phyloP scores from a whole-genome alignment of 495 filamentous ascomycete species.

The Aspergillus diversus region DNA sequence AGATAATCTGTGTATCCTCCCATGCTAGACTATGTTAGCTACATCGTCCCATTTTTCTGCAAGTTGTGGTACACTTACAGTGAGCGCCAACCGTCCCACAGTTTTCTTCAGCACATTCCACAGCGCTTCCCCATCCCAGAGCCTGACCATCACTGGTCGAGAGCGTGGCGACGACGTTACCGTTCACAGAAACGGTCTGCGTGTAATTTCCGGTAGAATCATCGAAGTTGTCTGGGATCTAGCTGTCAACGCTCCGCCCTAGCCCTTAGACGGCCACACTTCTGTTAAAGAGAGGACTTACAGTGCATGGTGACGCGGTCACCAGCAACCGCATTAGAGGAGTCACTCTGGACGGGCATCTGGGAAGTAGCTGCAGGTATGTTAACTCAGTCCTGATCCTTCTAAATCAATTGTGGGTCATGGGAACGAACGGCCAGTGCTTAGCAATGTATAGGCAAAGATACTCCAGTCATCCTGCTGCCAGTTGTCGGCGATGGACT shows the following conservation, averaged over 20 bases:
- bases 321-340: constrained; percentile 20
- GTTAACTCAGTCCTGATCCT: constrained; percentile 7
- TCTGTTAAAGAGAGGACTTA: too few relatives aligned
- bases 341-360: constrained; percentile 35
- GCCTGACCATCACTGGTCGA: constrained; percentile 39
- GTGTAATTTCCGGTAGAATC: constrained; percentile 42
- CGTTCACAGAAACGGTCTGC: constrained; percentile 43
- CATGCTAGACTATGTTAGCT: constrained; percentile 24
- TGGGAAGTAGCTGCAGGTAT: constrained; percentile 27
- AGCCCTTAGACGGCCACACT: too few relatives aligned
- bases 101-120: constrained; percentile 42
- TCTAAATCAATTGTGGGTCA: not conserved
- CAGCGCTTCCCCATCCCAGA: constrained; percentile 45
- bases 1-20: constrained; percentile 41
- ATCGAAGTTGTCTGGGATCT: constrained; percentile 38
- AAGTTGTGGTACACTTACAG: constrained; percentile 18
- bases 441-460: constrained; percentile 34
- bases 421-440: constrained; percentile 31
- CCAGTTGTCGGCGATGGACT: constrained; percentile 38
- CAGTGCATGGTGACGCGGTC: constrained; percentile 39
- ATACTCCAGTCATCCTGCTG: constrained; percentile 31
- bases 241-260: not conserved
- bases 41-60: too few relatives aligned
- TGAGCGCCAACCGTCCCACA: constrained; percentile 46
- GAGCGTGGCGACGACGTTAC: constrained; percentile 39